A percentile compares a stretch with the other conserved stretches of the same genome.
Conservation (phyloP, 495 filamentous ascomycete species). For the Lichina pygmaea region DNA sequence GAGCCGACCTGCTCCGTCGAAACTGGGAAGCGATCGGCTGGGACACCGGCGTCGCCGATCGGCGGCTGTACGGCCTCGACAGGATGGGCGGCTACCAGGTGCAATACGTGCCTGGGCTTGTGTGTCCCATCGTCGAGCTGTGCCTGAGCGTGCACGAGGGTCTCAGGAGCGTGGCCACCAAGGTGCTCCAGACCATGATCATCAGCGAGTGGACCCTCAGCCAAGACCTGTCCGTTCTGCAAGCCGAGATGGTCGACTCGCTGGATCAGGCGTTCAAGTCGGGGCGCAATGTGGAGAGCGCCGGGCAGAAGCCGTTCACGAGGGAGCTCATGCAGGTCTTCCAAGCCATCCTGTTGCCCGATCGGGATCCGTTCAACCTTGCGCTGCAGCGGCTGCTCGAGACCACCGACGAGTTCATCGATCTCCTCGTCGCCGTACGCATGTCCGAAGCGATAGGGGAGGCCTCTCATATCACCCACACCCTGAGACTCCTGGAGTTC, state of each 20-base stretch:
- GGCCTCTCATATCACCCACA: conserved; percentile 57
- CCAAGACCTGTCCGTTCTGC: conserved; percentile 71
- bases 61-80: conserved; percentile 41
- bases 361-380: conserved; percentile 40
- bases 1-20: conserved; percentile 53
- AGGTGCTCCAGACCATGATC: conserved; percentile 91
- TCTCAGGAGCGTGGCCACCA: conserved; percentile 65
- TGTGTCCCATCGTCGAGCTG: conserved; percentile 75
- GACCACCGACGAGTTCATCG: conserved; percentile 71
- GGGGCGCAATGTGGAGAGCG: conserved; percentile 63
- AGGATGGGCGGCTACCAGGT: conserved; percentile 93
- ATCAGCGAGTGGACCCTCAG: conserved; percentile 96
- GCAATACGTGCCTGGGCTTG: conserved; percentile 81
- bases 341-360: conserved; percentile 34
- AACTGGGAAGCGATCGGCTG: conserved; percentile 96
- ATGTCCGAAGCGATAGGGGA: conserved; percentile 48
- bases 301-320: conserved; percentile 80
- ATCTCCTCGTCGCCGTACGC: conserved; percentile 82
- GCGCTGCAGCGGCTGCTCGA: conserved; percentile 54
- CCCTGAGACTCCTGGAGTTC: conserved; percentile 83
- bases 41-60: conserved; percentile 63
- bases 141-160: conserved; percentile 92
- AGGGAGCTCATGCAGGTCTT: conserved; percentile 63
- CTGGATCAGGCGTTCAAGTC: conserved; percentile 78
- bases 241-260: conserved; percentile 91